A percentile compares a stretch with the other conserved stretches of the same genome.
These are phyloP conservation scores for Ophiorrhiza pumila DNA, from an alignment of 257 asterid genomes.

Conservation along the genomic window DNA sequence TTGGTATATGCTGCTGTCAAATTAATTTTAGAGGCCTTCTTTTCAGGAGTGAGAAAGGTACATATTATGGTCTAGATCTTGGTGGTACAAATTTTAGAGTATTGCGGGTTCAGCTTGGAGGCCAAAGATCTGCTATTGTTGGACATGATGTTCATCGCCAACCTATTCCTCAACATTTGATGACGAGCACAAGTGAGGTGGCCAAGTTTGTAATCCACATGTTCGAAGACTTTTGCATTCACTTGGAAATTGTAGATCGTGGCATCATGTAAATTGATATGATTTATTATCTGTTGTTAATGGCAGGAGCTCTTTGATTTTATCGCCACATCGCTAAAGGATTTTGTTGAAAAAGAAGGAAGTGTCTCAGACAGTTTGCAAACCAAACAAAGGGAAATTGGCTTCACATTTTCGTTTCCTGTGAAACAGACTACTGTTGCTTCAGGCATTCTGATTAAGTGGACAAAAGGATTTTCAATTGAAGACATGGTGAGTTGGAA, in stretches of 20 bases:
- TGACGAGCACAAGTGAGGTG: conserved; percentile 63
- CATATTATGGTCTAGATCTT: conserved; percentile 58
- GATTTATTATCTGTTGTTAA: conserved; percentile 2
- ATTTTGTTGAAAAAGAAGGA: conserved; percentile 57
- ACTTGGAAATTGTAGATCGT: neutral
- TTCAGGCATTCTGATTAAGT: conserved; percentile 69
- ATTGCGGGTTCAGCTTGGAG: conserved; percentile 59
- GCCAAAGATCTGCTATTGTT: conserved; percentile 50
- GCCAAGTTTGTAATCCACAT: conserved; percentile 17
- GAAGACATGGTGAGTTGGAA: conserved; percentile 60
- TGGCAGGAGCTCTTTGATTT: conserved; percentile 82
- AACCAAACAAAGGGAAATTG: conserved; percentile 49
- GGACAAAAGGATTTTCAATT: conserved; percentile 80
- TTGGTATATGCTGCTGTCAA: neutral
- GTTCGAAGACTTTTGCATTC: neutral
- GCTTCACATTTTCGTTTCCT: conserved; percentile 91
- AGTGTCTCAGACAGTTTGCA: conserved; percentile 30
- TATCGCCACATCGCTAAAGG: conserved; percentile 55
- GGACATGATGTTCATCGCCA: conserved; percentile 42
- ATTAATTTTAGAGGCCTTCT: neutral
- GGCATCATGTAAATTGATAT: neutral
- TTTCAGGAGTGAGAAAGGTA: conserved; percentile 50
- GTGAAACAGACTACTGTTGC: conserved; percentile 63
- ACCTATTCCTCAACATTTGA: conserved; percentile 55
- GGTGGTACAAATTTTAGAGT: conserved; percentile 72